Conservation (phyloP, 2,329 filamentous ascomycete genomes). For the Diaporthe longicolla region DNA sequence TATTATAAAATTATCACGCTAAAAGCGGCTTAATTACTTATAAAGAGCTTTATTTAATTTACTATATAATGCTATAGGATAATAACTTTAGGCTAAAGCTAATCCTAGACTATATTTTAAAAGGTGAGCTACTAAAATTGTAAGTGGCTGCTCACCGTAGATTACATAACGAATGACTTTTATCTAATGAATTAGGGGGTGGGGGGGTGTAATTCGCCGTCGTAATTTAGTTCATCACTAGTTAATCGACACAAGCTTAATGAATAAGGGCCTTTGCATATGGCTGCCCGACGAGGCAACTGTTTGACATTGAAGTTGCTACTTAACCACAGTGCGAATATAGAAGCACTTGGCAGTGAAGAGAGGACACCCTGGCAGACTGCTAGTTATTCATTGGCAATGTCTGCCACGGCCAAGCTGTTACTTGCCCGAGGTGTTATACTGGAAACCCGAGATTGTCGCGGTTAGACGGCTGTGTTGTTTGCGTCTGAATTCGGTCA, state of each 20-base stretch:
- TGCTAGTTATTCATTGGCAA: not conserved
- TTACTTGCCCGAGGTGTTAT: not conserved
- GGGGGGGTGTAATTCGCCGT: too few species aligned
- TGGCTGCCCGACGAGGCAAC: not conserved
- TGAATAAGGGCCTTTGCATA: not conserved
- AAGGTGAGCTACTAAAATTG: too few species aligned
- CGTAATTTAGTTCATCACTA: too few species aligned
- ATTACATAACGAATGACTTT: too few species aligned
- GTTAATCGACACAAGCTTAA: not conserved
- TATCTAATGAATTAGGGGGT: too few species aligned
- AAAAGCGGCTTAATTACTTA: too few species aligned
- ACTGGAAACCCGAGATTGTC: not conserved
- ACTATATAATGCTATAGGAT: too few species aligned
- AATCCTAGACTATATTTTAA: too few species aligned
- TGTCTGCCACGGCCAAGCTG: not conserved
- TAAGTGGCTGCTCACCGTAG: too few species aligned
- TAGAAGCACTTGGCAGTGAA: rapidly evolving
- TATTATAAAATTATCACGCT: too few species aligned
- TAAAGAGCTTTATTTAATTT: too few species aligned
- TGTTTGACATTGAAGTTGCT: not conserved
- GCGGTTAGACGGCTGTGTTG: not conserved
- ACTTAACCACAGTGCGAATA: not conserved
- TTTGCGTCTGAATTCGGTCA: not conserved
- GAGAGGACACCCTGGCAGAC: not conserved
- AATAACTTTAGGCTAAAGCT: too few species aligned